These are phyloP conservation scores for Tolypocladium inflatum DNA, from an alignment of 2,329 filamentous ascomycete species.

Conservation along the genomic window DNA sequence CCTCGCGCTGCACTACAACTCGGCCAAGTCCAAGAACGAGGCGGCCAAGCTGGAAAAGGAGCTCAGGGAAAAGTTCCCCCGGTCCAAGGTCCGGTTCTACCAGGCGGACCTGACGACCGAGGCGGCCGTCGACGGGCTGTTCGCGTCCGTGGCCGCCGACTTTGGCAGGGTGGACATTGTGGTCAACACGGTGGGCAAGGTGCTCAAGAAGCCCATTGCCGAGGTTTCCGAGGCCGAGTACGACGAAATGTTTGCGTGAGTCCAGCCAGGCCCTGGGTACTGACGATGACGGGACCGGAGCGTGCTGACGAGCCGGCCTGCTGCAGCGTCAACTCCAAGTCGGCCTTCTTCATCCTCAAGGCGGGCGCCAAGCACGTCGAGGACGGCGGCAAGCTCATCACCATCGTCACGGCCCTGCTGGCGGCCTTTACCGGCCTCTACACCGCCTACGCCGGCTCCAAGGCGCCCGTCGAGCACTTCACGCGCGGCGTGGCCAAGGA, in stretches of 20 bases:
- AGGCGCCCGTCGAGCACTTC: slow-evolving; percentile 29
- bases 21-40: slow-evolving; percentile 24
- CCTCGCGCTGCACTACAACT: slow-evolving; percentile 50
- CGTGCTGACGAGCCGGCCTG: neutral
- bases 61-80: slow-evolving; percentile 21
- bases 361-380: slow-evolving; percentile 29
- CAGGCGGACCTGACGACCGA: slow-evolving; percentile 32
- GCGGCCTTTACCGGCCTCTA: slow-evolving; percentile 36
- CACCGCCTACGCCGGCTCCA: slow-evolving; percentile 34
- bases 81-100: slow-evolving; percentile 27
- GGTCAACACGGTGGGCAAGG: slow-evolving; percentile 40
- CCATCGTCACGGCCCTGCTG: slow-evolving; percentile 32
- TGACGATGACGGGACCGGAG: neutral
- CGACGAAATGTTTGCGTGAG: slow-evolving; percentile 36
- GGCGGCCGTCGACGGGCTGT: slow-evolving; percentile 28
- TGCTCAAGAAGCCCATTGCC: slow-evolving; percentile 34
- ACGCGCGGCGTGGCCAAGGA: slow-evolving; percentile 25
- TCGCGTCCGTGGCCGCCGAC: slow-evolving; percentile 26
- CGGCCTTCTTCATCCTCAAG: slow-evolving; percentile 34
- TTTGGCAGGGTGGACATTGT: slow-evolving; percentile 38
- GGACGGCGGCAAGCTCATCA: slow-evolving; percentile 37
- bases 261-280: neutral
- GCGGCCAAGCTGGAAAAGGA: slow-evolving; percentile 24
- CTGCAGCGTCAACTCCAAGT: slow-evolving; percentile 29
- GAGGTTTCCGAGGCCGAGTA: slow-evolving; percentile 34